Conservation (phyloP, 805 yeast genomes). For the Myxozyma sirexii region DNA sequence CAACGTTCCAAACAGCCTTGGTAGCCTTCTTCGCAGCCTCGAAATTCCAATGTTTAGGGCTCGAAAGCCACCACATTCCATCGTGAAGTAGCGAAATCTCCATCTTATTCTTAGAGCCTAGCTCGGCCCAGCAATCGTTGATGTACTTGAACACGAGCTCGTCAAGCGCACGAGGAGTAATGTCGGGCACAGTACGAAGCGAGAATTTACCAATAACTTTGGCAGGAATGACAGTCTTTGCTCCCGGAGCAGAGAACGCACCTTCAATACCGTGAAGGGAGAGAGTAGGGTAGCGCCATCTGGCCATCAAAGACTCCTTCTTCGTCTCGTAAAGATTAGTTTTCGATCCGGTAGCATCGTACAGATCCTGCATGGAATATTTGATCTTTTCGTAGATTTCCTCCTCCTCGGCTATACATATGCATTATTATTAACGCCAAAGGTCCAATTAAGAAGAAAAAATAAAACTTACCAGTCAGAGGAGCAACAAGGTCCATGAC, state of each 20-base stretch:
- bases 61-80: slow-evolving; percentile 95
- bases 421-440: not conserved
- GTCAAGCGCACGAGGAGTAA: slow-evolving; percentile 77
- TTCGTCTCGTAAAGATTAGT: slow-evolving; percentile 77
- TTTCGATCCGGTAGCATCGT: slow-evolving; percentile 84
- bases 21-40: slow-evolving; percentile 95
- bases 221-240: slow-evolving; percentile 97
- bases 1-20: slow-evolving; percentile 88
- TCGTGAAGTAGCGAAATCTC: slow-evolving; percentile 82
- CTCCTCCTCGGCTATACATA: slow-evolving; percentile 54
- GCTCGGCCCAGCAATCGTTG: slow-evolving; percentile 61
- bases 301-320: slow-evolving; percentile 88
- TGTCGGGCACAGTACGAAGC: slow-evolving; percentile 95
- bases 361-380: slow-evolving; percentile 79
- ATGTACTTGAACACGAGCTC: slow-evolving; percentile 73
- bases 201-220: slow-evolving; percentile 93
- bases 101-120: slow-evolving; percentile 76
- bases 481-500: slow-evolving; percentile 94
- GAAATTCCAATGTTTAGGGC: slow-evolving; percentile 90
- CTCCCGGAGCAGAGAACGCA: slow-evolving; percentile 92
- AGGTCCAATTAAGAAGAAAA: not conserved
- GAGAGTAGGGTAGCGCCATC: slow-evolving; percentile 98
- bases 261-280: slow-evolving; percentile 98
- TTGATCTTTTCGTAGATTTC: slow-evolving; percentile 82
- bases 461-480: slow-evolving; percentile 55